Conservation (phyloP, 2,329 filamentous ascomycete genomes). For the Colletotrichum sojae region DNA sequence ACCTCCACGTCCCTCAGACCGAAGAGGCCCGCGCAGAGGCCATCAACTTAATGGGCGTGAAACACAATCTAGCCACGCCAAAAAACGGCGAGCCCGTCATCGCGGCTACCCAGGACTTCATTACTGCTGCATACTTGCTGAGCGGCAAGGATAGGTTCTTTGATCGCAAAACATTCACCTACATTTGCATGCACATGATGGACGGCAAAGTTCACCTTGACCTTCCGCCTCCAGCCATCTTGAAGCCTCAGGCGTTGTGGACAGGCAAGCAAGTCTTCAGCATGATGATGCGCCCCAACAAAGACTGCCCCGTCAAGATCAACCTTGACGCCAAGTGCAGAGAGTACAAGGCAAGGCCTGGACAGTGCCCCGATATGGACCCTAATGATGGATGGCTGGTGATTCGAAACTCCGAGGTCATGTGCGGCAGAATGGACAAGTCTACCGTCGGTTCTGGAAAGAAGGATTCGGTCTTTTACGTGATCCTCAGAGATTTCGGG, state of each 20-base stretch:
- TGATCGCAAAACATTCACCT: slow-evolving; percentile 88
- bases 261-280: slow-evolving; percentile 98
- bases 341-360: slow-evolving; percentile 77
- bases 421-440: slow-evolving; percentile 99
- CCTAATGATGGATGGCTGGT: slow-evolving; percentile 92
- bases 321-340: slow-evolving; percentile 95
- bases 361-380: slow-evolving; percentile 78
- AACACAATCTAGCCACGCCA: slow-evolving; percentile 94
- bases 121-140: slow-evolving; percentile 91
- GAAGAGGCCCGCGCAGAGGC: slow-evolving; percentile 97
- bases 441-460: slow-evolving; percentile 96
- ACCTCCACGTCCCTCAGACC: slow-evolving; percentile 96
- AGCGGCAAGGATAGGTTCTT: slow-evolving; percentile 96
- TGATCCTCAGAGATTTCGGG: slow-evolving; percentile 95
- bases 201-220: slow-evolving; percentile 83
- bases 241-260: slow-evolving; percentile 91
- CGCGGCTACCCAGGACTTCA: slow-evolving; percentile 99
- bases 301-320: slow-evolving; percentile 83
- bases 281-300: slow-evolving; percentile 90
- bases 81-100: slow-evolving; percentile 99
- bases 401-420: slow-evolving; percentile 95
- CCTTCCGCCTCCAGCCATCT: slow-evolving; percentile 86
- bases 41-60: slow-evolving; percentile 97
- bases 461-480: slow-evolving; percentile 97
- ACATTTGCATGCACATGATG: slow-evolving; percentile 95